Conservation (phyloP, 2,329 filamentous ascomycete species). For the Claviceps purpurea region DNA sequence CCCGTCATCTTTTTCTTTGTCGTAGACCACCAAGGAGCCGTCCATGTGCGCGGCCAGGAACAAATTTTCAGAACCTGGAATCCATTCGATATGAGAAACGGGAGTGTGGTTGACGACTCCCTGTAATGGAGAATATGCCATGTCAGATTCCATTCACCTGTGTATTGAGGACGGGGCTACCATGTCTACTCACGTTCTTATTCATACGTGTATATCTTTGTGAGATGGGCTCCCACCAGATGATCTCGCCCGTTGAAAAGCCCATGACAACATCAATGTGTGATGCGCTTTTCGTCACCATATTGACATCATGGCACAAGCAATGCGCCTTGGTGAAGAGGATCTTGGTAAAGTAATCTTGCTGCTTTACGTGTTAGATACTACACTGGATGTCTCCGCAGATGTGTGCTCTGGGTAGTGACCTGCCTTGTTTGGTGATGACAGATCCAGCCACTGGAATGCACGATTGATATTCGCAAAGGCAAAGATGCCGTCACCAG, state of each 20-base stretch:
- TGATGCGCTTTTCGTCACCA: slow-evolving; percentile 59
- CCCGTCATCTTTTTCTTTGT: slow-evolving; percentile 91
- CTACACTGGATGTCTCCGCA: neutral
- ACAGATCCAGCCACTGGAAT: slow-evolving; percentile 90
- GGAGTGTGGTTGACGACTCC: slow-evolving; percentile 78
- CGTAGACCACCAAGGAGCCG: slow-evolving; percentile 81
- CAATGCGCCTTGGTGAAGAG: slow-evolving; percentile 94
- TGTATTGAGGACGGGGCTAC: neutral
- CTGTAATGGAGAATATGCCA: slow-evolving; percentile 23
- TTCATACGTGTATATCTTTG: slow-evolving; percentile 93
- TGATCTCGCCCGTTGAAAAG: slow-evolving; percentile 90
- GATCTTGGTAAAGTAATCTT: slow-evolving; percentile 89
- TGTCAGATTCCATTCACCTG: slow-evolving; percentile 1
- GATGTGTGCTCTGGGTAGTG: neutral
- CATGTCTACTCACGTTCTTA: slow-evolving; percentile 56
- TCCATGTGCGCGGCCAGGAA: slow-evolving; percentile 91
- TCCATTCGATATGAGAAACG: slow-evolving; percentile 80
- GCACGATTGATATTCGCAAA: slow-evolving; percentile 95
- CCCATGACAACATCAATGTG: slow-evolving; percentile 92
- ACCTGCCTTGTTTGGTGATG: slow-evolving; percentile 53
- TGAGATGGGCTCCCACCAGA: slow-evolving; percentile 96
- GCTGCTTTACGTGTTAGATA: slow-evolving; percentile 31
- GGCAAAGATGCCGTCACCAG: slow-evolving; percentile 66
- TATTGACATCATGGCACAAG: slow-evolving; percentile 85
- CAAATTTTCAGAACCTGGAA: slow-evolving; percentile 84